Evolutionary conservation across 2,329 filamentous ascomycete genomes (phyloP).

Genomic region (Aspergillus pseudonomiae): DNA sequence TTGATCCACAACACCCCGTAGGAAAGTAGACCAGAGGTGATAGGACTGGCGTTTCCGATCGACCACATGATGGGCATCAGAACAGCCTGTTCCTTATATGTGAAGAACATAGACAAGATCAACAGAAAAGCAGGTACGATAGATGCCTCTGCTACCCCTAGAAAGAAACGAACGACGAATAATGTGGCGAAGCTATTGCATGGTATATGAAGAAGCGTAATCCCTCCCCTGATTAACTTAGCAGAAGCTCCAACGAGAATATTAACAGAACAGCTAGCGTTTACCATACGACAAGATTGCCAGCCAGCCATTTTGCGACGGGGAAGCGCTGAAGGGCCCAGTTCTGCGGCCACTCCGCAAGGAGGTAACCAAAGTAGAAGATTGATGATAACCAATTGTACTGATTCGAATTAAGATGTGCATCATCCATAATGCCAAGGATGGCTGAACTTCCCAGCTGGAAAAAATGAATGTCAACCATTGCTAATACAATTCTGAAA

Average conservation of each 20-base stretch:
- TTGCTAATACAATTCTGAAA: neutral
- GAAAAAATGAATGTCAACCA: neutral
- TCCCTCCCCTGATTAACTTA: conserved; percentile 32
- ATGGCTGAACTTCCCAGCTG: conserved; percentile 31
- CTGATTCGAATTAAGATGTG: conserved; percentile 27
- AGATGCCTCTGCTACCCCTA: conserved; percentile 57
- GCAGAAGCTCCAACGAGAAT: fast-evolving
- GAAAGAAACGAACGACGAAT: conserved; percentile 53
- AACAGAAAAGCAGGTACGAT: conserved; percentile 54
- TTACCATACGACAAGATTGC: conserved; percentile 30
- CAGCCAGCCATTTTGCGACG: conserved; percentile 42
- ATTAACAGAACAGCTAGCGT: neutral
- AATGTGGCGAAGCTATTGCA: conserved; percentile 54
- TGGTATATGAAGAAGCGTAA: conserved; percentile 40
- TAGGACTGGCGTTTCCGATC: conserved; percentile 43
- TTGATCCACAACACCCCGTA: conserved; percentile 48
- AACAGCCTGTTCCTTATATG: conserved; percentile 37
- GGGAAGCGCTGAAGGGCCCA: conserved; percentile 48
- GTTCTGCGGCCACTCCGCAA: conserved; percentile 44
- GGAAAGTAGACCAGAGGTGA: conserved; percentile 44
- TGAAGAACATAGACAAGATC: conserved; percentile 44
- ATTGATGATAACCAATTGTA: conserved; percentile 49
- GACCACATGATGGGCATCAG: conserved; percentile 46
- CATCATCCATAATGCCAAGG: conserved; percentile 36
- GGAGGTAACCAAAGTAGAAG: conserved; percentile 48